These are phyloP conservation scores for Penicillium sp. DNA, from an alignment of 2,329 filamentous ascomycete genomes.

Conservation along the genomic window DNA sequence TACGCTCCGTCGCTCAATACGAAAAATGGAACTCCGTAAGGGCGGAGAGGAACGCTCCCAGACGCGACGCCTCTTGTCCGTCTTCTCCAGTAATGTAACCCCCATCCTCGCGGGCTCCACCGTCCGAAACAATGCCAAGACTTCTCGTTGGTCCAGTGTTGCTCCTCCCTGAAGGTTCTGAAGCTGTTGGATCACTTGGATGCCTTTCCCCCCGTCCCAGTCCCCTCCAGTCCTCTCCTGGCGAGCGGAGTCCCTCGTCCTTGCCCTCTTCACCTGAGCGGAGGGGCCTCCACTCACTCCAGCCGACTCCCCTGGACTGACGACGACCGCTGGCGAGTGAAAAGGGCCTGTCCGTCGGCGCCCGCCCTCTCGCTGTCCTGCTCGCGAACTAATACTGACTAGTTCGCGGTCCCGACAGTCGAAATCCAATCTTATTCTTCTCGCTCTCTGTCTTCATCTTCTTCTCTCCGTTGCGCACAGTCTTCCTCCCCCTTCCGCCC, in stretches of 20 bases:
- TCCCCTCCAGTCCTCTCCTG: background rate
- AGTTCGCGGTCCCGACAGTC: background rate
- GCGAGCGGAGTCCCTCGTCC: background rate
- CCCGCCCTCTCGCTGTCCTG: background rate
- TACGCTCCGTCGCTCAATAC: constrained; percentile 17
- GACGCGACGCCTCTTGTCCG: background rate
- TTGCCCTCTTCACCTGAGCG: background rate
- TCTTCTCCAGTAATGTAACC: constrained; percentile 12
- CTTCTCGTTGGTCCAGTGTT: background rate
- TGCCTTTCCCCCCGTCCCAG: background rate
- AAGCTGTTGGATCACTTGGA: background rate
- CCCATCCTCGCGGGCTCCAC: constrained; percentile 19
- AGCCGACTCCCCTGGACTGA: constrained; percentile 3
- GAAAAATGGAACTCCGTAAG: constrained; percentile 3
- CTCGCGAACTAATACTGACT: background rate
- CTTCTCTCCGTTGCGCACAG: background rate
- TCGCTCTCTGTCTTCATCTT: constrained; percentile 9
- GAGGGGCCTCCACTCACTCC: constrained; percentile 7
- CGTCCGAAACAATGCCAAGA: constrained; percentile 29
- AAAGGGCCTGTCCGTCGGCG: background rate
- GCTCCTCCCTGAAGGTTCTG: background rate
- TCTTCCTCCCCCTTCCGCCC: constrained; percentile 8
- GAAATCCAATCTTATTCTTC: background rate
- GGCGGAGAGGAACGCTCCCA: constrained; percentile 7
- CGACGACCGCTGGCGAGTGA: background rate